Percentiles rank a stretch among this genome's conserved stretches.
Conservation (phyloP, 441 rosid species). For the Brassica balearica region DNA sequence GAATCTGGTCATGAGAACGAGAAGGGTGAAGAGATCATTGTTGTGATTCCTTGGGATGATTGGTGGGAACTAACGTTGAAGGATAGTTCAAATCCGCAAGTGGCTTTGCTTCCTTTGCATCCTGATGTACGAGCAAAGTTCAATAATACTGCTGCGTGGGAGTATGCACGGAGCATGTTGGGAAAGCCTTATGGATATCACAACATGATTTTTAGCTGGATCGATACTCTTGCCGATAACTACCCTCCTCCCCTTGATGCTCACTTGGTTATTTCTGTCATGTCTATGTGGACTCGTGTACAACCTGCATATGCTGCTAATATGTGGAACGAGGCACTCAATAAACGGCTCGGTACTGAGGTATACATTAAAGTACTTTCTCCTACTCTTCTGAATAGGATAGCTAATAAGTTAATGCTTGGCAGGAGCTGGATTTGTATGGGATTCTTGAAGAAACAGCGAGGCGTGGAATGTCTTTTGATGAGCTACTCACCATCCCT, state of each 20-base stretch:
- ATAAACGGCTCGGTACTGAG: conserved; percentile 92
- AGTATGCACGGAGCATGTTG: conserved; percentile 86
- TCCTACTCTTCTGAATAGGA: no score
- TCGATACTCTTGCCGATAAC: conserved; percentile 86
- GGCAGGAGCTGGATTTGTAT: conserved; percentile 75
- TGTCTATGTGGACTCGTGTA: conserved; percentile 96
- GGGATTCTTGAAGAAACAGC: conserved; percentile 79
- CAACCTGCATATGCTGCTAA: conserved; percentile 98
- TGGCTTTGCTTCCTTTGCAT: conserved; percentile 93
- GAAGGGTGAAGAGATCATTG: conserved; percentile 96
- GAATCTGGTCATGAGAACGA: conserved; percentile 99
- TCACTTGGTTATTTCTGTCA: conserved; percentile 99
- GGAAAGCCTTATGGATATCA: conserved; percentile 98
- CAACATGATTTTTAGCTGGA: conserved; percentile 99
- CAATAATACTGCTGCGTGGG: conserved; percentile 93
- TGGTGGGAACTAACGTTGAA: conserved; percentile 91
- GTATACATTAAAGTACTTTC: conserved; percentile 24
- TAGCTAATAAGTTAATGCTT: conserved; percentile 12
- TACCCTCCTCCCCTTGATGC: conserved; percentile 99
- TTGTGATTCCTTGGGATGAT: conserved; percentile 90
- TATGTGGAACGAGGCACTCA: conserved; percentile 98
- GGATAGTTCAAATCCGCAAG: conserved; percentile 90
- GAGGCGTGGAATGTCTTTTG: conserved; percentile 79
- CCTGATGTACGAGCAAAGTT: conserved; percentile 76
- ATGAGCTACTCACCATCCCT: conserved; percentile 80